Conservation (phyloP, 2,329 filamentous ascomycete genomes). For the Alternaria rosae region DNA sequence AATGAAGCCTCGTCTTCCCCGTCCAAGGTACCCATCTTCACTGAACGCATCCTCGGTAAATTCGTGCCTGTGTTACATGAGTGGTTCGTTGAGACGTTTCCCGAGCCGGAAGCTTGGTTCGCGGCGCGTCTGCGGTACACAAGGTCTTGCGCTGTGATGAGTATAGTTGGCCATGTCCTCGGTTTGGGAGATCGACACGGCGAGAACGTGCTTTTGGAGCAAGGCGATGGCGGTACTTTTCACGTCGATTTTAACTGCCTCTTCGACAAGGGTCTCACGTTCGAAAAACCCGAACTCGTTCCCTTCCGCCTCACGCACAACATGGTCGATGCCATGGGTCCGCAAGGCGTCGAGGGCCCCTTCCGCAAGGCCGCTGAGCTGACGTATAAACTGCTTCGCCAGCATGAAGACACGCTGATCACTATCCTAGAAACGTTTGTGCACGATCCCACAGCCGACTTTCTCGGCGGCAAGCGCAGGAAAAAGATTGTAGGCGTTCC, state of each 20-base stretch:
- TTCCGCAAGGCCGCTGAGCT: conserved; percentile 92
- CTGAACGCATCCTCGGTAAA: conserved; percentile 68
- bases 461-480: conserved; percentile 74
- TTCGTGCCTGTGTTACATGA: conserved; percentile 87
- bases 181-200: conserved; percentile 94
- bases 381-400: conserved; percentile 80
- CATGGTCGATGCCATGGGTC: conserved; percentile 97
- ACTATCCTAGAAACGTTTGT: conserved; percentile 97
- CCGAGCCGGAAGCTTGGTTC: conserved; percentile 92
- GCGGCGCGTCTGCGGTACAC: conserved; percentile 87
- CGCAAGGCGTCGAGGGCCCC: conserved; percentile 89
- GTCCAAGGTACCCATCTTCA: conserved; percentile 75
- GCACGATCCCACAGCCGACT: conserved; percentile 94
- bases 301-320: conserved; percentile 98
- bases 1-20: conserved; percentile 70
- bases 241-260: conserved; percentile 99
- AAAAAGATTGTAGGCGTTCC: conserved; percentile 64
- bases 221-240: conserved; percentile 90
- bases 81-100: conserved; percentile 97
- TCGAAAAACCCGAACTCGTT: conserved; percentile 91
- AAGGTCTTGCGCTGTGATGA: conserved; percentile 96
- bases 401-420: conserved; percentile 96
- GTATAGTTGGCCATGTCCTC: conserved; percentile 96
- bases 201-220: conserved; percentile 94
- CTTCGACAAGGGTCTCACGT: conserved; percentile 96